Percentiles rank a stretch among this genome's conserved stretches.
These are phyloP conservation scores for Oryza australiensis DNA, from an alignment of 176 grass and related monocot species.

Conservation along the genomic window DNA sequence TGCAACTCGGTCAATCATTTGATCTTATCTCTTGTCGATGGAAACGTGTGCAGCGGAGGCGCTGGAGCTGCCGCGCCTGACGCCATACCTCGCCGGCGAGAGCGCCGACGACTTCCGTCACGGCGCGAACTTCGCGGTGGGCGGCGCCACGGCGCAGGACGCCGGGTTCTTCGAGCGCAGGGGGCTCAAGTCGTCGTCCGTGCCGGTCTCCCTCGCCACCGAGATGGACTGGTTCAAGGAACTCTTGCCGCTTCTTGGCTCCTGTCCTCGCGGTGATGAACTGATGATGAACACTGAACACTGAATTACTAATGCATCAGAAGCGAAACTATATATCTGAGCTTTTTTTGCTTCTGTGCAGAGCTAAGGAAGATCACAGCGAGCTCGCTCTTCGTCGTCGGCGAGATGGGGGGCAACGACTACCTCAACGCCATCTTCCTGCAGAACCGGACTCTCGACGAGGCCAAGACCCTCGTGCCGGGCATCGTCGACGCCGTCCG, in stretches of 20 bases:
- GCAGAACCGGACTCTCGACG: constrained; percentile 35
- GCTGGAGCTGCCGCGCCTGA: constrained; percentile 35
- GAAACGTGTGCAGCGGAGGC: constrained; percentile 37
- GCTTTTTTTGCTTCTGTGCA: neutral
- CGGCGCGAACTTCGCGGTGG: constrained; percentile 68
- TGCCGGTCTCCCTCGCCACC: constrained; percentile 45
- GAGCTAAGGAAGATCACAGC: constrained; percentile 15
- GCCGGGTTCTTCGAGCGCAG: constrained; percentile 41
- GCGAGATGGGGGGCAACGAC: constrained; percentile 81
- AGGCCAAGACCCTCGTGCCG: constrained; percentile 49
- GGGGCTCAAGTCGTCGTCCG: constrained; percentile 47
- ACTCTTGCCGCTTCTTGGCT: constrained; percentile 36
- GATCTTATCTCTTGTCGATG: no score
- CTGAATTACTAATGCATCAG: no score
- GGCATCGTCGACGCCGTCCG: constrained; percentile 43
- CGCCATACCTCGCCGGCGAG: constrained; percentile 61
- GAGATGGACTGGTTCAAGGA: constrained; percentile 58
- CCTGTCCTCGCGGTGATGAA: neutral
- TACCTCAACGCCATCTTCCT: constrained; percentile 48
- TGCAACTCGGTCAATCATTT: neutral
- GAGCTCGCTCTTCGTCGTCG: constrained; percentile 39
- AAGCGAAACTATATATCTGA: no score
- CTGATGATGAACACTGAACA: neutral
- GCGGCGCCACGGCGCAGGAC: constrained; percentile 56
- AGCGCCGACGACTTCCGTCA: constrained; percentile 41